Conservation (phyloP, 164 flowering plant species). For the Pachysandra terminalis region DNA sequence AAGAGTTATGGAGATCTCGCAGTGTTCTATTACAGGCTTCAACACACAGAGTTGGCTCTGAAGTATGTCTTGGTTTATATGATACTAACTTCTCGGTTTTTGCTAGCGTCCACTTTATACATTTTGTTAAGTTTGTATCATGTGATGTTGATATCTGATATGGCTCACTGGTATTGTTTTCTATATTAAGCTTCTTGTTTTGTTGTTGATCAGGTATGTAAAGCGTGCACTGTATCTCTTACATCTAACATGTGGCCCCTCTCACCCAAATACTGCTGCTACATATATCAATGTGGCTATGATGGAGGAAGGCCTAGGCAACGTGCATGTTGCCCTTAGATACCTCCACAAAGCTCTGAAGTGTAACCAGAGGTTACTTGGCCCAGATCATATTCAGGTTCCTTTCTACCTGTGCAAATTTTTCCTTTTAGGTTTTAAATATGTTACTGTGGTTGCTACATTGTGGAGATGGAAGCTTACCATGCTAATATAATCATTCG, state of each 20-base stretch:
- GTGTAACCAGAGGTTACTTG: slow-evolving; percentile 92
- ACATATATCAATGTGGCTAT: slow-evolving; percentile 98
- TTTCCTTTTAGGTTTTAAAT: not conserved
- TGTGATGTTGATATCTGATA: not conserved
- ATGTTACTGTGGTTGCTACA: not conserved
- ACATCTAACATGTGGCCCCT: slow-evolving; percentile 97
- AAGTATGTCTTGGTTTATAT: slow-evolving; percentile 51
- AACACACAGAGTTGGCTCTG: slow-evolving; percentile 96
- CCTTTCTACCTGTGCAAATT: slow-evolving; percentile 8
- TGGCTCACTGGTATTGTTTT: not conserved
- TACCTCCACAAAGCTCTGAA: slow-evolving; percentile 97
- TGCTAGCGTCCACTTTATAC: not conserved
- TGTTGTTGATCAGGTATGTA: slow-evolving; percentile 67
- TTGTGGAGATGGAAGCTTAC: not conserved
- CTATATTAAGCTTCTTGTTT: slow-evolving; percentile 3
- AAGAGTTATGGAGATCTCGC: slow-evolving; percentile 99
- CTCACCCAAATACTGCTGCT: slow-evolving; percentile 99
- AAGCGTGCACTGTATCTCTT: slow-evolving; percentile 91
- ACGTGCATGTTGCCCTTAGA: slow-evolving; percentile 97
- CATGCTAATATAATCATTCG: not conserved
- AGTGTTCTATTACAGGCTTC: slow-evolving; percentile 97
- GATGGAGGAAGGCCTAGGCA: slow-evolving; percentile 99
- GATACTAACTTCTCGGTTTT: not conserved
- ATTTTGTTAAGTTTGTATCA: not conserved
- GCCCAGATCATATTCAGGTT: slow-evolving; percentile 99